These are phyloP conservation scores for Chamaecrista fasciculata DNA, from an alignment of 306 rosid species.

Conservation along the genomic window DNA sequence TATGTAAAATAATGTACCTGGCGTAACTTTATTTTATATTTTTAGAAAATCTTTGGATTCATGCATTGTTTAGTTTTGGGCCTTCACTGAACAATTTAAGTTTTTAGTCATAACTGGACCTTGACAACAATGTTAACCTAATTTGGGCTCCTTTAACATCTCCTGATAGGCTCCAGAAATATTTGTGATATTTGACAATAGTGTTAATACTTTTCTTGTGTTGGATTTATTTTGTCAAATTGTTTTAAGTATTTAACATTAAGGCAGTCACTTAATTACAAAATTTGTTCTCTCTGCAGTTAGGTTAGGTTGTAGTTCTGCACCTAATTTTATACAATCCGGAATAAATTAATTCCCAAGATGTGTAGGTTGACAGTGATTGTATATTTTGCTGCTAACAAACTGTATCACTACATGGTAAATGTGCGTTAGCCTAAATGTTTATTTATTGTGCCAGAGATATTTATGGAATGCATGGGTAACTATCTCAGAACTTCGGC, in stretches of 20 bases:
- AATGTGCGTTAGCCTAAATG: slow-evolving; percentile 27
- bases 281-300: slow-evolving; percentile 13
- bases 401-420: slow-evolving; percentile 17
- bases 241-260: slow-evolving; percentile 20
- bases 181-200: not conserved
- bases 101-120: not conserved
- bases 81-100: not conserved
- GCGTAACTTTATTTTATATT: not conserved
- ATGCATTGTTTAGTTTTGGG: not conserved
- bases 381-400: slow-evolving; percentile 10
- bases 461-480: slow-evolving; percentile 99
- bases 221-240: slow-evolving; percentile 15
- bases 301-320: slow-evolving; percentile 9
- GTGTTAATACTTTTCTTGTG: slow-evolving; percentile 5
- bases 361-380: slow-evolving; percentile 19
- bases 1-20: not conserved
- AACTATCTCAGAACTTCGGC: slow-evolving; percentile 90
- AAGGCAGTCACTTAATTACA: slow-evolving; percentile 13
- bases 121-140: not conserved
- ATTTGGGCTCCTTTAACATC: not conserved
- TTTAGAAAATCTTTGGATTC: not conserved
- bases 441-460: slow-evolving; percentile 58
- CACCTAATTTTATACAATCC: not conserved
- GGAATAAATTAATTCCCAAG: not conserved
- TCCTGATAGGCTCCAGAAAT: not conserved